Evolutionary conservation across 768 basidiomycete species (phyloP).

Genomic region (Cystobasidium onofrii): DNA sequence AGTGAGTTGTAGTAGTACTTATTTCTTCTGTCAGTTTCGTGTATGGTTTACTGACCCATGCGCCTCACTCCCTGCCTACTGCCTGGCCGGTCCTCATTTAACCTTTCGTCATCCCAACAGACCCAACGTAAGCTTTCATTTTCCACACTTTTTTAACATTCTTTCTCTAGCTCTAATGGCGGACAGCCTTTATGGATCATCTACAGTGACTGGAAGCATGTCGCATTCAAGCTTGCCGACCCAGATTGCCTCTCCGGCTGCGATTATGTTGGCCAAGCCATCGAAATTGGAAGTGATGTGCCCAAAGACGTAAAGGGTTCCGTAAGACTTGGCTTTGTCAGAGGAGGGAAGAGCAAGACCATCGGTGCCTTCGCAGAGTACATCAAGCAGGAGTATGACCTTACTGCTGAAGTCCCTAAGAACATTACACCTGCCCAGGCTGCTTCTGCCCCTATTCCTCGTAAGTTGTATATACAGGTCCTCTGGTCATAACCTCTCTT

Average conservation of each 20-base stretch:
- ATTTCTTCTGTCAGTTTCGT: neutral
- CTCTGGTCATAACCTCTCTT: no score
- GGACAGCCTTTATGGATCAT: neutral
- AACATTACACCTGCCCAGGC: constrained; percentile 25
- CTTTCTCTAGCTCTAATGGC: neutral
- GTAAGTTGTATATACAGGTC: no score
- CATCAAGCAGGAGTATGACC: constrained; percentile 4
- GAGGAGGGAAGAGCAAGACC: constrained; percentile 21
- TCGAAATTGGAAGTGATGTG: neutral
- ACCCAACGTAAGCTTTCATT: neutral
- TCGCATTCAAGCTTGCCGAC: neutral
- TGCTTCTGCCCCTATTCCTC: constrained; percentile 20
- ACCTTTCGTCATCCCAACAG: neutral
- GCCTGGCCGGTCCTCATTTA: neutral
- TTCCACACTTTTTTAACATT: neutral
- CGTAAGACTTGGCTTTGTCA: neutral
- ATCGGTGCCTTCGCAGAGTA: constrained; percentile 26
- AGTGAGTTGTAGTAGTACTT: neutral
- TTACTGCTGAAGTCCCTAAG: neutral
- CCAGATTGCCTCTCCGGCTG: constrained; percentile 21
- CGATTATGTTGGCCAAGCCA: constrained; percentile 16
- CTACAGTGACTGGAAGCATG: constrained; percentile 18
- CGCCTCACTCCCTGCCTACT: neutral
- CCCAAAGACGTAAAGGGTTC: neutral
- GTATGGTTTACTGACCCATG: neutral